Percentiles rank a stretch among this genome's conserved stretches.
Conservation (phyloP, 1,284 basidiomycete species). For the Agroathelia rolfsii region DNA sequence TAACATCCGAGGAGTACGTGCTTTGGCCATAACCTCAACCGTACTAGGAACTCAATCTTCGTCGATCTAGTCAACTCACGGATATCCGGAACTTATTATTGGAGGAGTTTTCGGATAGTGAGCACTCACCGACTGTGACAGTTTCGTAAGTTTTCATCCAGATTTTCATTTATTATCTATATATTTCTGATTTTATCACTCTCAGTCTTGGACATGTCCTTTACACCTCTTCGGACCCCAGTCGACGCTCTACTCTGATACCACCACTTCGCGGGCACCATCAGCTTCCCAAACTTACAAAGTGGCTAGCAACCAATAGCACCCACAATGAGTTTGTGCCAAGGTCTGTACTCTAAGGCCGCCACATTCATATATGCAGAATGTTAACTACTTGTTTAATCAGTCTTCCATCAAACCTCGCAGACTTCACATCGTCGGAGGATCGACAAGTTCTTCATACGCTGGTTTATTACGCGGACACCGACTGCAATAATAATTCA, state of each 20-base stretch:
- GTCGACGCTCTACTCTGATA: slow-evolving; percentile 27
- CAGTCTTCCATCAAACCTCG: slow-evolving; percentile 40
- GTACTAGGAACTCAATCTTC: too few relatives aligned
- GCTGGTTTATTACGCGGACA: slow-evolving; percentile 43
- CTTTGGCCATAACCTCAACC: too few relatives aligned
- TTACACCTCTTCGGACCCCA: slow-evolving; percentile 26
- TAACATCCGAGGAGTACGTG: slow-evolving; percentile 26
- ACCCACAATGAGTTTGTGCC: slow-evolving; percentile 37
- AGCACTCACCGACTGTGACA: slow-evolving; percentile 20
- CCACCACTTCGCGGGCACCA: slow-evolving; percentile 42
- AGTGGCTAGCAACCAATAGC: slow-evolving; percentile 34
- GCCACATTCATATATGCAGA: slow-evolving; percentile 7
- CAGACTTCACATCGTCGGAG: slow-evolving; percentile 24
- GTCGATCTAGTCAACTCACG: too few relatives aligned
- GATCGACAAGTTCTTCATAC: slow-evolving; percentile 38
- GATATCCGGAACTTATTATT: too few relatives aligned
- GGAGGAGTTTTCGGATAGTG: too few relatives aligned
- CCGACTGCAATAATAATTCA: too few relatives aligned
- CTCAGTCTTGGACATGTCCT: slow-evolving; percentile 50
- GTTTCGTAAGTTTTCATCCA: slow-evolving; percentile 35
- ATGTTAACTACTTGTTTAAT: slow-evolving; percentile 3
- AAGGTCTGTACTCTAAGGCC: slow-evolving; percentile 29
- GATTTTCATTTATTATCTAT: too few relatives aligned
- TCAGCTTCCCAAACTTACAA: slow-evolving; percentile 31
- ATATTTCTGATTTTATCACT: too few relatives aligned